Evolutionary conservation across 371 early-diverging fungal species (phyloP).

Genomic region (Mortierella sp.): DNA sequence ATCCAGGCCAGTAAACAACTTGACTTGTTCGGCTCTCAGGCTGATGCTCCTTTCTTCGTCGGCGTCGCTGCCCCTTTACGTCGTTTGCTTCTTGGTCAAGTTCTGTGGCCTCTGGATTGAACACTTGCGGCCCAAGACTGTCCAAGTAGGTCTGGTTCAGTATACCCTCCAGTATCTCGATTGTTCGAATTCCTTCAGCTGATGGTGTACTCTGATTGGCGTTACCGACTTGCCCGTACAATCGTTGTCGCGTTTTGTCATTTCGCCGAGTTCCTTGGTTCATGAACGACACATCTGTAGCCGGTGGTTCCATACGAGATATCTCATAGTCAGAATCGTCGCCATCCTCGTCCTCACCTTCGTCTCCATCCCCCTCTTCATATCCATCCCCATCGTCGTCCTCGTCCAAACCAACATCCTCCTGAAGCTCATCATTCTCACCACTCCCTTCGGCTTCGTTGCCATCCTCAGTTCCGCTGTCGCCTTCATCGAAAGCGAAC

Average conservation of each 20-base stretch:
- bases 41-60: background rate
- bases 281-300: constrained; percentile 27
- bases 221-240: constrained; percentile 10
- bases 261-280: constrained; percentile 5
- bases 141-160: constrained; percentile 32
- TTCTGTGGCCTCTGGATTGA: background rate
- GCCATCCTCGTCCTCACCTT: constrained; percentile 1
- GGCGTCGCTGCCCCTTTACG: background rate
- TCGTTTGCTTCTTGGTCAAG: background rate
- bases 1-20: constrained; percentile 40
- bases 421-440: background rate
- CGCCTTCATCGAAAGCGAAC: constrained; percentile 32
- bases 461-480: constrained; percentile 19
- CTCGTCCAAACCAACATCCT: background rate
- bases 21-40: background rate
- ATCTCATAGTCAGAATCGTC: constrained; percentile 1
- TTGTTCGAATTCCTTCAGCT: background rate
- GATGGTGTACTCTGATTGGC: background rate
- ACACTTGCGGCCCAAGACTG: constrained; percentile 9
- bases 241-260: constrained; percentile 3
- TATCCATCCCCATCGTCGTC: background rate
- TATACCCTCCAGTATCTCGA: constrained; percentile 23
- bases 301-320: constrained; percentile 8
- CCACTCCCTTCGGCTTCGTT: background rate
- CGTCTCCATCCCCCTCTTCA: constrained; percentile 3